Conservation (phyloP, 441 rosid species). For the Syzygium malaccense region DNA sequence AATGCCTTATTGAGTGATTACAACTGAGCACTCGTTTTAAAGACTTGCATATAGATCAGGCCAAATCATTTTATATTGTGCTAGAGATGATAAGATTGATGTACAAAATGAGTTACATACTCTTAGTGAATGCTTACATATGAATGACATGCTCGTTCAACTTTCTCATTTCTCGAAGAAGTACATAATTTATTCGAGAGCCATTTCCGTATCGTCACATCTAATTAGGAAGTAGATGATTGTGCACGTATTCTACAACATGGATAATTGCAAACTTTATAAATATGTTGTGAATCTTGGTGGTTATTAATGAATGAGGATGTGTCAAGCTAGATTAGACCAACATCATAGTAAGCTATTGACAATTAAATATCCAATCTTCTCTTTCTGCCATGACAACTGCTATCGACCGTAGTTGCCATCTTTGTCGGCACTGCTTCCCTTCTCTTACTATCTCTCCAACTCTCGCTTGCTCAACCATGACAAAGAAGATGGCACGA, state of each 20-base stretch:
- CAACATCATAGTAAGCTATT: background rate
- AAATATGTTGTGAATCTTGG: too few species aligned
- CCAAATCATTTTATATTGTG: background rate
- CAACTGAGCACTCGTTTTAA: background rate
- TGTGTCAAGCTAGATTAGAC: background rate
- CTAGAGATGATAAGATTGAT: background rate
- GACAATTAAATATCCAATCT: background rate
- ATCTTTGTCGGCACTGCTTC: background rate
- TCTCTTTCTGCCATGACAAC: background rate
- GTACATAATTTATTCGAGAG: background rate
- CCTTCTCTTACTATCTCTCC: background rate
- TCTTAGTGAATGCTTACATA: background rate
- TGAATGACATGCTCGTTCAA: background rate
- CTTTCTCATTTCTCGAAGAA: background rate
- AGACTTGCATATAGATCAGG: background rate
- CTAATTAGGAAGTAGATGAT: background rate
- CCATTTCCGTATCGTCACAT: background rate
- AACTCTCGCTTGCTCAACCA: background rate
- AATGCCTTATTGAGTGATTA: background rate
- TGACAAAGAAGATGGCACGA: background rate
- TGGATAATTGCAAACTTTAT: background rate
- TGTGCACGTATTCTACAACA: background rate
- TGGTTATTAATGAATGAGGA: too few species aligned
- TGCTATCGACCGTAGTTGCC: background rate
- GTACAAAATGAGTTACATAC: background rate